Base-by-base conservation (phyloP, 768 basidiomycete species). In the Collybia mongolica region DNA sequence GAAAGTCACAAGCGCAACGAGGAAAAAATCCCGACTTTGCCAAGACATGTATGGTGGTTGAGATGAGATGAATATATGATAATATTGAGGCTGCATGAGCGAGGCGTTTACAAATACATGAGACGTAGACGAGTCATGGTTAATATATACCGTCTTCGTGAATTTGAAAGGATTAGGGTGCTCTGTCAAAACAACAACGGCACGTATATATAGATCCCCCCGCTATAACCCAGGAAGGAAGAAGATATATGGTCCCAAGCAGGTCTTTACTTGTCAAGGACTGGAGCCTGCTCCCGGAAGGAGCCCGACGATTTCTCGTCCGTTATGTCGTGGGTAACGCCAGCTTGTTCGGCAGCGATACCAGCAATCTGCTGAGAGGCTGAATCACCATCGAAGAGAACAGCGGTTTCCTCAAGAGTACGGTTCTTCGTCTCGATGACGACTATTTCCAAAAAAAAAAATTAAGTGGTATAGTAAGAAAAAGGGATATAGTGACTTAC, bases 361-460 rank as follows among this genome's bases (percentile, higher is more conserved):
- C 46, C 36, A 56, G 74, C 26, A 68, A 82, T 66, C 39, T 67
- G 59, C 7, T 67, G 64, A 4, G 65, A 62, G 19, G 72, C 80
- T 1, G 81, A 78, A 9, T 83, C 79, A 35, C 86, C 88, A 57
- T 91, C 88, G 73, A 91, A 91, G 46, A 91, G 64, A 29, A 77
- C 84, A 7, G 88, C 84, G n/a, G 88, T 90, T 72, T 91, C 89
- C 65, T 91, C 88, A 55, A 91, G 76, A 15, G 86, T 81, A 53
- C 78, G 80, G 65, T 79, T 76, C 73, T 81, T 86, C 51, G 87
- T 88, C 74, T 90, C 86, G 49, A 88, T 64, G 61, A 87, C 63
- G 66, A 76, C 73, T 75, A 52, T 8, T 11, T 15, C 2, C 17
- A 23, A 18, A 9, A 7, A 14, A 19, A 23, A 18, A 9, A 7